phyloP scores from a whole-genome alignment of 306 rosid genomes.

The Corylus americana region DNA sequence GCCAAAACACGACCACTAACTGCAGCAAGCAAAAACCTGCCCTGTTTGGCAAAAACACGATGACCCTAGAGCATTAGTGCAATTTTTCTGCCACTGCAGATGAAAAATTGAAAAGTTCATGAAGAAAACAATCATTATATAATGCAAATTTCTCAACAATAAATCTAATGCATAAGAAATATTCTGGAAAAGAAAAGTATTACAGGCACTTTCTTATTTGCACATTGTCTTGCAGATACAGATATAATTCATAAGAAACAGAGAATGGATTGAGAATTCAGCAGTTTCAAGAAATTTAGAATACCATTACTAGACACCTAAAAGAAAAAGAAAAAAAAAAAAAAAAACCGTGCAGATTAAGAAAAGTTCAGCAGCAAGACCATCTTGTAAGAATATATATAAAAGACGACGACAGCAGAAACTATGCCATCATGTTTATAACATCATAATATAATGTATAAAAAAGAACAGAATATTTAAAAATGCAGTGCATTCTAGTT shows the following conservation, averaged over 20 bases:
- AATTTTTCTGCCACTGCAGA: neutral
- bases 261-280: neutral
- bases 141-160: neutral
- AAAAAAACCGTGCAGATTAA: neutral
- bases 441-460: too few relatives aligned
- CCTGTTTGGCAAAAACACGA: constrained; percentile 53
- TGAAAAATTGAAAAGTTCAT: neutral
- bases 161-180: neutral
- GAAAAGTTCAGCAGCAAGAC: neutral
- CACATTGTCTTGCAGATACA: neutral
- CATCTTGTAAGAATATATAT: too few relatives aligned
- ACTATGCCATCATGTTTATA: too few relatives aligned
- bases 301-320: neutral
- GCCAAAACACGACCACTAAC: constrained; percentile 95
- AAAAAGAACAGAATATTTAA: too few relatives aligned
- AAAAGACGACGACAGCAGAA: too few relatives aligned
- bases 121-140: neutral
- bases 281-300: neutral
- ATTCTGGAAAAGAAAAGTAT: neutral
- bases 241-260: neutral
- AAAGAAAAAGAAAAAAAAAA: too few relatives aligned
- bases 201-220: neutral
- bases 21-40: constrained; percentile 97
- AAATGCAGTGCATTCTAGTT: too few relatives aligned
- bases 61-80: constrained; percentile 27